Evolutionary conservation across 148 eudicot genomes (phyloP), one percentile per base, ranked within the genome.

Genomic region (Nyssa sinensis): DNA sequence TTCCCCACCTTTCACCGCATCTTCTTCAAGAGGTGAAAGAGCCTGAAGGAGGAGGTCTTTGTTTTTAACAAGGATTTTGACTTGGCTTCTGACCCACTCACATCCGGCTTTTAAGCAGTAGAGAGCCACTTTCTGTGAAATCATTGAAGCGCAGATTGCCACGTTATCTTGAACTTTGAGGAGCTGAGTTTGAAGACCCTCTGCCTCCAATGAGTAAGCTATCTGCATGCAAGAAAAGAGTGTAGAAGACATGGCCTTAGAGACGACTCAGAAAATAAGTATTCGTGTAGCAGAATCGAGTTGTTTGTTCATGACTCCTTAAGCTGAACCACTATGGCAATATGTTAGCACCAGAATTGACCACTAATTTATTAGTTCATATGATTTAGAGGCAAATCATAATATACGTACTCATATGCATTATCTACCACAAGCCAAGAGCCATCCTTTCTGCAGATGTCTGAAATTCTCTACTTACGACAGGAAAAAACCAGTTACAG

Each of bases 371-470:
- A 29, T 77, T 8, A 62, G 14, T 63, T 49, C 28, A 34, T 24
- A 34, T 31, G 29, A 33, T 62, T 14, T 8, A 49, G 55, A 16
- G 31, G 31, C 25, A 55, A 28, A 59, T 12, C 51, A 11, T 57
- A 0, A 27, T 57, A 4, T 21, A 71, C 83, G 66, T 25, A 80
- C 83, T 80, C 83, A 47, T 80, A 80, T 49, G 83, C 83, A 55
- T 80, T 80, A 58, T 80, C 83, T 33, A 80, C 77, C 32, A 80
- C 70, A 62, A 80, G 83, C 83, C 83, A 80, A 32, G 80, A 71
- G 5, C 83, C 80, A 58, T 76, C 73, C 28, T 51, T 57, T 69
- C 58, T 30, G 70, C 83, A 80, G 61, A 80, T 72, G 16, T 76
- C 73, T 27, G 83, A 76, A 72, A 80, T 70, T 51, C 74, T 80